Base-by-base conservation (phyloP, 257 asterid species). In the Scutellaria galericulata region DNA sequence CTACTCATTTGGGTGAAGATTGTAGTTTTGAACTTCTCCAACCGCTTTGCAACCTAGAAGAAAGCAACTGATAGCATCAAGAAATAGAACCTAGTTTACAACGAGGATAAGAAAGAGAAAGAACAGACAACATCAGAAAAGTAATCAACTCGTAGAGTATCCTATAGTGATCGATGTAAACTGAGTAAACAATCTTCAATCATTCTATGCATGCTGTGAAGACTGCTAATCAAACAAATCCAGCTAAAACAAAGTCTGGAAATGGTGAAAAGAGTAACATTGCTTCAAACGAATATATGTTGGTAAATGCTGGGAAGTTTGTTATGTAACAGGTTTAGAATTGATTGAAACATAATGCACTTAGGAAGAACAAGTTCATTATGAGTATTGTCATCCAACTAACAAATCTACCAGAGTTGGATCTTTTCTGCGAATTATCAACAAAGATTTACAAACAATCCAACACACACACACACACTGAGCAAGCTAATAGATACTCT, bases 1-100 rank as follows among this genome's bases (percentile, higher is more conserved):
- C 83, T 90, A 64, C 99, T 95, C 99, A 95, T 95, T 72, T 95
- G 97, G 1, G 99, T 95, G 86, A 95, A 95, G 60, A 95, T 95
- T 15, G 99, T 95, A 13, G 99, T 95, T 80, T 88, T 95, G 86
- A 95, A 95, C 84, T 95, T 92, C 86, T 95, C 99, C 75, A 92
- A 79, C 27, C 98, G 93, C 76, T 92, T 88, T 7, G 99, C 96
- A 54, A 92, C 88, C 99, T 95, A 79, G 46, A 51, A 76, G 20
- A 57, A 72, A 62, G 57, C 31, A 15, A 66, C 27, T 62, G 12
- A 39, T 59, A 10, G 18, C 9, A 35, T 52, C 51, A 22, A 5
- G 40, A 42, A 48, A 14, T 0, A 20, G n/a, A 39, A 10, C 11
- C 35, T n/a, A 1, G 57, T 7, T 5, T 14, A 8, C 22, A 51